phyloP scores from a whole-genome alignment of 345 rosid species.

The Boechera retrofracta region DNA sequence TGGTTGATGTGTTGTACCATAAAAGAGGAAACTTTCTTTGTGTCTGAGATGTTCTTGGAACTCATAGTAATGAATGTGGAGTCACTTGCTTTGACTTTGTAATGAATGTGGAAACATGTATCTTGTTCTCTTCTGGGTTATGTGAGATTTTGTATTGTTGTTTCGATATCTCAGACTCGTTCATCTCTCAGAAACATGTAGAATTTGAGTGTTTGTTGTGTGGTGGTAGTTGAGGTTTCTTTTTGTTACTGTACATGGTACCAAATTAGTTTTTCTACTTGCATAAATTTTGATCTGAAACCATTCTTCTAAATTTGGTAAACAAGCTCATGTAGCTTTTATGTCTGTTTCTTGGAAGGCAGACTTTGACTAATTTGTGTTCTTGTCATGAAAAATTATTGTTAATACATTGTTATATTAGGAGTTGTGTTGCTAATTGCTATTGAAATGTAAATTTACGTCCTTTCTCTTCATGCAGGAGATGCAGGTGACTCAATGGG shows the following conservation, averaged over 20 bases:
- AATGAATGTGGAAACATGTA: not conserved
- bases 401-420: too few relatives aligned
- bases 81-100: not conserved
- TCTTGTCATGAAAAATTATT: too few relatives aligned
- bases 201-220: not conserved
- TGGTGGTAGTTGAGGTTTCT: too few relatives aligned
- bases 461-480: not conserved
- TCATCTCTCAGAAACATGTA: not conserved
- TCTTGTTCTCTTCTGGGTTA: not conserved
- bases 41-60: not conserved
- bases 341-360: not conserved
- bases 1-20: not conserved
- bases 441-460: not conserved
- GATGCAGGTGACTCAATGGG: slow-evolving; percentile 46
- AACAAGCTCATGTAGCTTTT: not conserved
- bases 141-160: not conserved
- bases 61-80: not conserved
- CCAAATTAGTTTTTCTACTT: not conserved
- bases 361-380: not conserved
- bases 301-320: not conserved
- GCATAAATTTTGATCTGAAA: not conserved
- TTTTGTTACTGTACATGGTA: not conserved
- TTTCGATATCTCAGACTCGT: not conserved
- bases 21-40: not conserved
- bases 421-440: too few relatives aligned